phyloP scores from a whole-genome alignment of 176 grass and related monocot genomes.

The Bromus sterilis region DNA sequence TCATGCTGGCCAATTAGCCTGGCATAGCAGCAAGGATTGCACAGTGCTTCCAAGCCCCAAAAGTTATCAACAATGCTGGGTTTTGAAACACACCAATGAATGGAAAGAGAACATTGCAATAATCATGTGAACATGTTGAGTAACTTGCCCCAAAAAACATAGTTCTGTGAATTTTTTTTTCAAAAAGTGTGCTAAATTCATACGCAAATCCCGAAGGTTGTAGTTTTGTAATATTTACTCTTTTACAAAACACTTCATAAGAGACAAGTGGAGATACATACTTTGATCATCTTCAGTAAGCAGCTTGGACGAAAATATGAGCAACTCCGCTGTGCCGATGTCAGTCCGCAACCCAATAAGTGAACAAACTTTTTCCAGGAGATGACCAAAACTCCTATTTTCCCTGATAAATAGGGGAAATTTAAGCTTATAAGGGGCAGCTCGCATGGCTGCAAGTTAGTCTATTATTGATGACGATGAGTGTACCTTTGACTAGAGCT shows the following conservation, averaged over 20 bases:
- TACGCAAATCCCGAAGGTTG: not conserved
- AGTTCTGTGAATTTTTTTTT: not conserved
- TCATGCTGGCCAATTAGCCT: too few species aligned
- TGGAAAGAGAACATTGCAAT: not conserved
- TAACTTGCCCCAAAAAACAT: not conserved
- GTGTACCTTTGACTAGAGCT: constrained; percentile 37
- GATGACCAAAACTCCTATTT: constrained; percentile 32
- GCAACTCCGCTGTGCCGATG: constrained; percentile 33
- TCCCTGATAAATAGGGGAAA: constrained; percentile 29
- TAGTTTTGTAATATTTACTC: not conserved
- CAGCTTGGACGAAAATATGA: constrained; percentile 62
- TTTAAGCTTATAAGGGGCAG: not conserved
- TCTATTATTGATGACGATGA: not conserved
- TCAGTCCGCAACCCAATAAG: constrained; percentile 38
- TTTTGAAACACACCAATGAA: not conserved
- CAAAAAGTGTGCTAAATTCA: not conserved
- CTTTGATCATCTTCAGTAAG: constrained; percentile 50
- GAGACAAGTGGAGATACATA: constrained; percentile 41
- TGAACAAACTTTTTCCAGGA: constrained; percentile 48
- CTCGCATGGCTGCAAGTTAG: not conserved
- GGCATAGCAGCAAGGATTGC: not conserved
- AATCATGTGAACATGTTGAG: not conserved
- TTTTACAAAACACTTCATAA: not conserved
- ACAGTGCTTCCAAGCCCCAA: not conserved
- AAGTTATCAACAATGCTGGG: not conserved